phyloP scores from a whole-genome alignment of 208 protist genomes.

The Phytomonas sp. region DNA sequence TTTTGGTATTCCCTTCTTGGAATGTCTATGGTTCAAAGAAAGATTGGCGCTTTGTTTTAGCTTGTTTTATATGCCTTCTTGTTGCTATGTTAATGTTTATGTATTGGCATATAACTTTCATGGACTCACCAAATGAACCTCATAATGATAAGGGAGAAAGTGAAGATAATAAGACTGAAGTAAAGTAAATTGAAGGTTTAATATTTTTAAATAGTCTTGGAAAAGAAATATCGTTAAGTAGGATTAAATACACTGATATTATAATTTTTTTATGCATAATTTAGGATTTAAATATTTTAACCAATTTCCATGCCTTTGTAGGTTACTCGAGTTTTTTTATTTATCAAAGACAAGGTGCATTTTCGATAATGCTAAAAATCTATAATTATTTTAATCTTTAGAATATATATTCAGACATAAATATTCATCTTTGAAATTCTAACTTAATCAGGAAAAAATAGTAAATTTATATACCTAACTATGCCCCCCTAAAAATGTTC shows the following conservation, averaged over 20 bases:
- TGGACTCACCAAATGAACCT: background rate
- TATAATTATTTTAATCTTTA: conserved; percentile 2
- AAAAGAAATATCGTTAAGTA: background rate
- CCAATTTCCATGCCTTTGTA: background rate
- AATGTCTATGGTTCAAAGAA: conserved; percentile 30
- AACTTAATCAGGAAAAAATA: conserved; percentile 2
- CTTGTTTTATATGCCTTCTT: conserved; percentile 32
- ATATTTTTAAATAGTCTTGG: background rate
- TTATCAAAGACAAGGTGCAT: background rate
- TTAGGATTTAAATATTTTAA: conserved; percentile 1
- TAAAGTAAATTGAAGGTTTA: background rate
- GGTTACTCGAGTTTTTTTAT: background rate
- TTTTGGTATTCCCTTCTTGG: conserved; percentile 28
- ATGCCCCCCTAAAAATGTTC: too few relatives aligned
- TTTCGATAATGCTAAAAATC: conserved; percentile 1
- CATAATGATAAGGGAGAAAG: background rate
- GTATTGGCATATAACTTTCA: conserved; percentile 21
- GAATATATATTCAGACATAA: conserved; percentile 6
- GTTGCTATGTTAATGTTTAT: conserved; percentile 25
- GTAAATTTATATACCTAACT: conserved; percentile 4
- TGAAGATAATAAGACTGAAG: background rate
- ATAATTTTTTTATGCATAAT: background rate
- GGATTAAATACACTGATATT: background rate
- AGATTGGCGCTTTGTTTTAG: conserved; percentile 22
- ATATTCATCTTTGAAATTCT: background rate